phyloP scores from a whole-genome alignment of 164 flowering plant species.

The Berberis thunbergii region DNA sequence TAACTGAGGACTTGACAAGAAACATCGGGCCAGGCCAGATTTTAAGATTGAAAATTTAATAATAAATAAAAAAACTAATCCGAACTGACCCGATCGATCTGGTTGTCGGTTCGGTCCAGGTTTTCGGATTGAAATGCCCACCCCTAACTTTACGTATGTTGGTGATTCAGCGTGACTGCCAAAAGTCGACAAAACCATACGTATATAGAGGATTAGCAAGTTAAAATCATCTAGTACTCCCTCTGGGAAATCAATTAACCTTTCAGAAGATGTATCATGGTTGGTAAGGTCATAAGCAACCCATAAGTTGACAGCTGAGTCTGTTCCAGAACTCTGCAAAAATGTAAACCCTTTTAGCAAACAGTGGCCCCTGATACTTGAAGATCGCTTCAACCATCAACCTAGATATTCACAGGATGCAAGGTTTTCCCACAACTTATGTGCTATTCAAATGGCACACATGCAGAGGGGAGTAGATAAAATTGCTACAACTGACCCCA shows the following conservation, averaged over 20 bases:
- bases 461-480: too few species aligned
- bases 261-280: constrained; percentile 39
- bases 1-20: too few species aligned
- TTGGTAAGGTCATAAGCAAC: constrained; percentile 30
- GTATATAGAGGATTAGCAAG: neutral
- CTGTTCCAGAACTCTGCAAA: constrained; percentile 93
- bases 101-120: too few species aligned
- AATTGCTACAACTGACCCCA: too few species aligned
- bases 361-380: constrained; percentile 6
- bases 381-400: neutral
- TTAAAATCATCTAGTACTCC: neutral
- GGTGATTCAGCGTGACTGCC: constrained; percentile 44
- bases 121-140: too few species aligned
- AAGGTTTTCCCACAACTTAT: too few species aligned
- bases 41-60: too few species aligned
- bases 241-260: constrained; percentile 24
- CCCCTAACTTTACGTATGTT: constrained; percentile 4
- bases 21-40: too few species aligned
- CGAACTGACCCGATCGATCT: too few species aligned
- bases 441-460: too few species aligned
- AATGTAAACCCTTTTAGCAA: constrained; percentile 11
- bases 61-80: too few species aligned
- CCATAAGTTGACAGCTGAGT: constrained; percentile 95
- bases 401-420: too few species aligned
- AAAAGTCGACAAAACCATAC: neutral